Conservation (phyloP, 139 green algal species). For the Tetratostichococcus sp. region DNA sequence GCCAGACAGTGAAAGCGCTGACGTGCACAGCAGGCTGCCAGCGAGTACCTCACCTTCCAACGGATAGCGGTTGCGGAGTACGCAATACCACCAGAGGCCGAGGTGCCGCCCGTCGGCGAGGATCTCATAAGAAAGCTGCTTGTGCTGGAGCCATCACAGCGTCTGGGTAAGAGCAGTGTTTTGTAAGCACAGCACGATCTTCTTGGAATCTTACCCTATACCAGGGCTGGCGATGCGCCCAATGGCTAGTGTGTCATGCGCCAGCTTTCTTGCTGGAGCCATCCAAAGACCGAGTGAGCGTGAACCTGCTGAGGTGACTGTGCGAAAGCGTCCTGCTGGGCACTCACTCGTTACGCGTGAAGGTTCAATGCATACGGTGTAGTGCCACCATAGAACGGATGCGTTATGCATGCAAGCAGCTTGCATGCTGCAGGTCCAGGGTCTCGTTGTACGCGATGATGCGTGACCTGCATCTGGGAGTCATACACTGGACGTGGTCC, state of each 20-base stretch:
- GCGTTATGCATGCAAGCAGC: too few relatives aligned
- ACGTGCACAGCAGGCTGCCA: conserved; percentile 8
- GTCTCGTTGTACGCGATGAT: not conserved
- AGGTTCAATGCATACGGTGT: not conserved
- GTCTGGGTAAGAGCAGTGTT: conserved; percentile 46
- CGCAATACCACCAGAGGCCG: conserved; percentile 9
- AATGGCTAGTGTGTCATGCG: too few relatives aligned
- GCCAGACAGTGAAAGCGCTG: not conserved
- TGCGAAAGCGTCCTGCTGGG: too few relatives aligned
- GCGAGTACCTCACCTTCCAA: conserved; percentile 86
- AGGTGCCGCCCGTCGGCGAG: conserved; percentile 23
- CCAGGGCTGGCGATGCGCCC: too few relatives aligned
- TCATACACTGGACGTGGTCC: not conserved
- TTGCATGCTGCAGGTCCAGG: too few relatives aligned
- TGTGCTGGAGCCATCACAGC: conserved; percentile 39
- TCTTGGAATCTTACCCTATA: too few relatives aligned
- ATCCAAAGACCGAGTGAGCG: too few relatives aligned
- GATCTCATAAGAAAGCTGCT: conserved; percentile 70
- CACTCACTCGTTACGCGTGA: too few relatives aligned
- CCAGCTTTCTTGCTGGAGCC: too few relatives aligned
- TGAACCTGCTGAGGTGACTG: too few relatives aligned
- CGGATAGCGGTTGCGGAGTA: conserved; percentile 32
- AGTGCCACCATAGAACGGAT: not conserved
- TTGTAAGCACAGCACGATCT: too few relatives aligned
- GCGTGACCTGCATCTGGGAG: not conserved